Percentiles rank a stretch among this genome's conserved stretches.
Evolutionary conservation across 805 yeast genomes (phyloP).

Genomic region (Candida sakaeoensis): DNA sequence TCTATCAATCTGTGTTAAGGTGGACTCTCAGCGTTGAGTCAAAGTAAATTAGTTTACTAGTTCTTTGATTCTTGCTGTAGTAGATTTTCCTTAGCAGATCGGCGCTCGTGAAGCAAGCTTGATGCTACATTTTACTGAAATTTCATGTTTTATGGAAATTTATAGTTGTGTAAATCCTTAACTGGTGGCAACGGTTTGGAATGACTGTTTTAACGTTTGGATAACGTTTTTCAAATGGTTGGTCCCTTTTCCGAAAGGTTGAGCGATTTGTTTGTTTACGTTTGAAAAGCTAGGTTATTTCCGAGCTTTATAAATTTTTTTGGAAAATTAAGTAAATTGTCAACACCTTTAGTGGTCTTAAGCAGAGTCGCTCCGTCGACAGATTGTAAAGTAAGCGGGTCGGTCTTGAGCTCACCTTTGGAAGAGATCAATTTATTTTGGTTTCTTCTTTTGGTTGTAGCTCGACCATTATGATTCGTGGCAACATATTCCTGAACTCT

Average conservation of each 20-base stretch:
- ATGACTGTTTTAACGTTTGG: conserved; percentile 20
- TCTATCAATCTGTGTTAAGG: conserved; percentile 53
- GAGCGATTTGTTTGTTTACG: conserved; percentile 42
- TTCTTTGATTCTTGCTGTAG: conserved; percentile 30
- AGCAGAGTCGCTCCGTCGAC: conserved; percentile 98
- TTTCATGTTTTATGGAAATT: conserved; percentile 4
- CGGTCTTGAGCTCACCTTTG: conserved; percentile 57
- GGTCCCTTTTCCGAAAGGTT: conserved; percentile 45
- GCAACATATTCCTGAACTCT: conserved; percentile 99
- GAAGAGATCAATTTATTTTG: conserved; percentile 8
- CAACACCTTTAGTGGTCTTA: conserved; percentile 38
- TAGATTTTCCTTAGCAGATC: conserved; percentile 48
- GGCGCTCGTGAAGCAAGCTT: conserved; percentile 71
- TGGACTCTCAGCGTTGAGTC: conserved; percentile 35
- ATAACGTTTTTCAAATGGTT: conserved; percentile 12
- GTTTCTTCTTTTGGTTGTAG: conserved; percentile 26
- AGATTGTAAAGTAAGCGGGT: conserved; percentile 75
- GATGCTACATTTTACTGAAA: conserved; percentile 13
- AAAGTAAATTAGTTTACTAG: conserved; percentile 27
- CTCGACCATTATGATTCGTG: conserved; percentile 63
- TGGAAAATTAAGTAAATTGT: conserved; percentile 2
- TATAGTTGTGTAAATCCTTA: conserved; percentile 3
- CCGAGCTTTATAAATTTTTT: conserved; percentile 13
- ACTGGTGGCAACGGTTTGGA: conserved; percentile 9
- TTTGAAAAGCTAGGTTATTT: conserved; percentile 16